Conservation (phyloP, 139 green algal genomes). For the Diplosphaera chodatii region DNA sequence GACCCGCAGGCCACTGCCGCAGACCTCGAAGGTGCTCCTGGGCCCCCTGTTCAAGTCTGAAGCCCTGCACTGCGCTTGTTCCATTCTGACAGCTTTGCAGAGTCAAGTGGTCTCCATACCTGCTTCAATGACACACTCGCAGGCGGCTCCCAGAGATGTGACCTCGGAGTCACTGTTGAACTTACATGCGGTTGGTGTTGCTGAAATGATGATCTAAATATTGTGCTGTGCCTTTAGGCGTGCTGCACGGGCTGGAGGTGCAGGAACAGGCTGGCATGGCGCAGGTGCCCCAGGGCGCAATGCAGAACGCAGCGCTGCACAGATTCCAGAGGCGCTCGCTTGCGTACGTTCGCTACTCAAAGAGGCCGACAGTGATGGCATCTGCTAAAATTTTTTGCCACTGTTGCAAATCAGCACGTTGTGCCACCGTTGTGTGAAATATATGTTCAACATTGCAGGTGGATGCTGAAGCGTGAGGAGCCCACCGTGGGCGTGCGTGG, state of each 20-base stretch:
- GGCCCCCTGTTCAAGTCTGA: no score
- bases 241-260: background rate
- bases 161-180: background rate
- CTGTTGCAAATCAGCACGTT: no score
- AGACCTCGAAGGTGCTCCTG: no score
- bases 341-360: background rate
- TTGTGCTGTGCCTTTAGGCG: background rate
- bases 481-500: background rate
- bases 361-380: no score
- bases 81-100: background rate
- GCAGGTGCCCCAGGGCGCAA: background rate
- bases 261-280: background rate
- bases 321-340: background rate
- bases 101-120: background rate
- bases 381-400: no score
- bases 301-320: background rate
- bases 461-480: background rate
- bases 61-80: background rate
- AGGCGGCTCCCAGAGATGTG: background rate
- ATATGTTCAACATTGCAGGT: no score
- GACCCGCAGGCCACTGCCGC: no score
- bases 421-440: no score
- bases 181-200: background rate
- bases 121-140: no score
- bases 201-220: background rate